Evolutionary conservation across 2,329 filamentous ascomycete genomes (phyloP), one percentile per base, ranked within the genome.

Genomic region (Microdochium paspali): DNA sequence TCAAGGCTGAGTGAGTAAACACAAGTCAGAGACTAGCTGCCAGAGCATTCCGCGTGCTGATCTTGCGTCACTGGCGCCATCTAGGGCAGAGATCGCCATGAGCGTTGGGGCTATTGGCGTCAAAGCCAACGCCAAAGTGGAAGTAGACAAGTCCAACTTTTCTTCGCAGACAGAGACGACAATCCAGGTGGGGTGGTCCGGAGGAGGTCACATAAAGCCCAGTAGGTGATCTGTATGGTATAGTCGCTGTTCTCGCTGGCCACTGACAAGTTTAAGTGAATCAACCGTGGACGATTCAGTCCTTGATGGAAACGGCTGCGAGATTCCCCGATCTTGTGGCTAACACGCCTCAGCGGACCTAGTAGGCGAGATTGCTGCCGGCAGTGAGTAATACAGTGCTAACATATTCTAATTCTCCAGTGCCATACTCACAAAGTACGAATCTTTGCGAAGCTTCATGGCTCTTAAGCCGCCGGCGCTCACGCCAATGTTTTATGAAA

Each of bases 161-260:
- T 9, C 9, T 9, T 9, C 15, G 28, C 9, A 30, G 9, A 47
- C 46, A 1, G 39, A 47, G 35, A 43, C 25, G 24, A 42, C 32
- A 25, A 43, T 47, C 25, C 20, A 13, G n/a, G 46, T 47, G 1
- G 21, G n/a, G 24, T 47, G 46, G 46, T 25, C 26, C 20, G 46
- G 46, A 3, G 46, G 46, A 21, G 46, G 46, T 7, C 46, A 47
- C 5, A 47, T 47, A 32, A 47, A 47, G 25, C 13, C 26, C 26
- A 9, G n/a, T n/a, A n/a, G n/a, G n/a, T n/a, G n/a, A n/a, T n/a
- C n/a, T n/a, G n/a, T n/a, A n/a, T n/a, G n/a, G n/a, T n/a, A n/a
- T n/a, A n/a, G n/a, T n/a, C n/a, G n/a, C n/a, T n/a, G n/a, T n/a
- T n/a, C n/a, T n/a, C n/a, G n/a, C n/a, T n/a, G n/a, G n/a, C n/a